Evolutionary conservation across 2,329 filamentous ascomycete genomes (phyloP).

Genomic region (Chaetothyriales sp.): DNA sequence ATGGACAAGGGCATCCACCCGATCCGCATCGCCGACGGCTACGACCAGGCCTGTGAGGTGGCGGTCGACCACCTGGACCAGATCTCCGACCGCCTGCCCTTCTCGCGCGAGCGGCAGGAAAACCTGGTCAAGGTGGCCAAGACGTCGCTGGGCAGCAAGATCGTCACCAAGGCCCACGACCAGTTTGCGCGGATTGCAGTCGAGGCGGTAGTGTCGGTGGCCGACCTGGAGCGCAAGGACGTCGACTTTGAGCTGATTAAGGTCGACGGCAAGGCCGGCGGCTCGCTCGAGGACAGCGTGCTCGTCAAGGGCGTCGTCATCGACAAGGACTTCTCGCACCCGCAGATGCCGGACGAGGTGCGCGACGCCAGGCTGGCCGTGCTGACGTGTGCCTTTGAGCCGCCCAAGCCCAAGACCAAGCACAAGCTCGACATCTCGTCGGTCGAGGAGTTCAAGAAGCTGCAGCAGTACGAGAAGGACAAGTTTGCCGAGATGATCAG

Average conservation of each 20-base stretch:
- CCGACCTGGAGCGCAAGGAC: slow-evolving; percentile 88
- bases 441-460: slow-evolving; percentile 95
- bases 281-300: slow-evolving; percentile 79
- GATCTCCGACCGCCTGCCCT: slow-evolving; percentile 83
- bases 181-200: slow-evolving; percentile 96
- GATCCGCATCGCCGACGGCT: slow-evolving; percentile 95
- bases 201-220: slow-evolving; percentile 90
- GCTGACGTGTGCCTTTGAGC: slow-evolving; percentile 93
- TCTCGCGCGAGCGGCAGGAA: slow-evolving; percentile 62
- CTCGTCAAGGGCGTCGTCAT: slow-evolving; percentile 96
- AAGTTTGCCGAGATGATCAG: slow-evolving; percentile 99
- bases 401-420: slow-evolving; percentile 98
- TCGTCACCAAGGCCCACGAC: slow-evolving; percentile 96
- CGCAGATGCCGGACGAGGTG: slow-evolving; percentile 95
- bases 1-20: slow-evolving; percentile 99
- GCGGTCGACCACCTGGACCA: slow-evolving; percentile 82
- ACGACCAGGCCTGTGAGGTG: slow-evolving; percentile 94
- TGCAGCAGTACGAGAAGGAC: slow-evolving; percentile 87
- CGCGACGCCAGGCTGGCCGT: slow-evolving; percentile 94
- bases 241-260: slow-evolving; percentile 99
- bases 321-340: slow-evolving; percentile 99
- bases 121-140: slow-evolving; percentile 91
- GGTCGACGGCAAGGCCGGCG: slow-evolving; percentile 95
- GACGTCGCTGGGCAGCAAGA: slow-evolving; percentile 95
- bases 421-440: slow-evolving; percentile 96